Evolutionary conservation across 306 rosid genomes (phyloP).

Genomic region (Vigna hirtella): DNA sequence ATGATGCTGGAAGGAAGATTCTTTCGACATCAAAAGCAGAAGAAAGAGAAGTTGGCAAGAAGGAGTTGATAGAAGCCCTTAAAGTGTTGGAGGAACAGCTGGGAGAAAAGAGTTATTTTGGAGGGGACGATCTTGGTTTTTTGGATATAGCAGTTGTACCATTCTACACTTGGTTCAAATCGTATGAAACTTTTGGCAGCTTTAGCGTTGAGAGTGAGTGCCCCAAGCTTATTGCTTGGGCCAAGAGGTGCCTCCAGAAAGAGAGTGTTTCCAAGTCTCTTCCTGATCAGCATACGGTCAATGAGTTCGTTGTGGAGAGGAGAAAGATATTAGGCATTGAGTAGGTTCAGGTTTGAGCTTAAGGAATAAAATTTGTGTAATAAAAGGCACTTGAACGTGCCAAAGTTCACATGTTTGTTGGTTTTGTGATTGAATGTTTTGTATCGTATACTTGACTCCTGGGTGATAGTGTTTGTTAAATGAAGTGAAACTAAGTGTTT

Average conservation of each 20-base stretch:
- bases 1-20: slow-evolving; percentile 25
- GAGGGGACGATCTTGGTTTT: slow-evolving; percentile 51
- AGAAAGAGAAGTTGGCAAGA: slow-evolving; percentile 49
- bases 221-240: slow-evolving; percentile 61
- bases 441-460: too few species aligned
- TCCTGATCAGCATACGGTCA: slow-evolving; percentile 48
- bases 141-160: slow-evolving; percentile 54
- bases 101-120: slow-evolving; percentile 48
- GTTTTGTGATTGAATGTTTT: too few species aligned
- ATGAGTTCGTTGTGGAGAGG: slow-evolving; percentile 7
- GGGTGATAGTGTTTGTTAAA: too few species aligned
- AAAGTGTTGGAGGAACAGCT: slow-evolving; percentile 45
- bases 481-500: too few species aligned
- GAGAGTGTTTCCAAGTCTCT: slow-evolving; percentile 54
- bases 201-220: slow-evolving; percentile 50
- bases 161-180: slow-evolving; percentile 29
- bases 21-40: slow-evolving; percentile 46
- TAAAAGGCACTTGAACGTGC: too few species aligned
- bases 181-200: slow-evolving; percentile 36
- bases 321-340: slow-evolving; percentile 31
- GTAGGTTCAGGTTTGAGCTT: slow-evolving; percentile 30
- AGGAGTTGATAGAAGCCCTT: slow-evolving; percentile 47
- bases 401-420: too few species aligned
- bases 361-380: too few species aligned
- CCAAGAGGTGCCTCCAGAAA: slow-evolving; percentile 49